phyloP scores from a whole-genome alignment of 176 grass and related monocot species.

The Phragmites australis region DNA sequence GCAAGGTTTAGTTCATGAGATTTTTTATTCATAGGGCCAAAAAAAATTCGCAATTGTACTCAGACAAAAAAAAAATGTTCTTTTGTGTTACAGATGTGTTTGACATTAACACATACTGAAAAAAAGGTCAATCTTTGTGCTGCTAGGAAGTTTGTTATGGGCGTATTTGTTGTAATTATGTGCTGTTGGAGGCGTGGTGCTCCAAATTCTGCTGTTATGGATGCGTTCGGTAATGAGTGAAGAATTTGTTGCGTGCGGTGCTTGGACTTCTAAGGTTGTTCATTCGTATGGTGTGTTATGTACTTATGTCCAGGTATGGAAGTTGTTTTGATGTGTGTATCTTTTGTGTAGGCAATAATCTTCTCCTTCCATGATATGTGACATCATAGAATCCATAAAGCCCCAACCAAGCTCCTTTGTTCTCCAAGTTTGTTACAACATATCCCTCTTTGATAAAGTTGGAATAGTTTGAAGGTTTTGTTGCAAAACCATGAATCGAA shows the following conservation, averaged over 20 bases:
- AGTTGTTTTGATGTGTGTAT: neutral
- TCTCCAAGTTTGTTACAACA: neutral
- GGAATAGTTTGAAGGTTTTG: neutral
- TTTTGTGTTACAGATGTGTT: neutral
- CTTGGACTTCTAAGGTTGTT: neutral
- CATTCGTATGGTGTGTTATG: constrained; percentile 23
- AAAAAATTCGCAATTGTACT: neutral
- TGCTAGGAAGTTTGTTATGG: neutral
- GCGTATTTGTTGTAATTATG: neutral
- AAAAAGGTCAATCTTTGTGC: neutral
- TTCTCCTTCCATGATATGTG: constrained; percentile 1
- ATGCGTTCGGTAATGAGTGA: neutral
- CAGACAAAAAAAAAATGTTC: neutral
- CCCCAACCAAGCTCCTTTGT: neutral
- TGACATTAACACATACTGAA: neutral
- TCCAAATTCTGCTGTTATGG: neutral
- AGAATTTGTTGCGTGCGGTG: neutral
- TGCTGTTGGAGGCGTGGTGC: neutral
- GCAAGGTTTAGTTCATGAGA: too few species aligned
- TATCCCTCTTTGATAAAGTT: neutral
- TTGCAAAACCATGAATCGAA: neutral
- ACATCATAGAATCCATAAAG: constrained; percentile 12
- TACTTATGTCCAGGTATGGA: neutral
- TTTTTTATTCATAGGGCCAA: neutral
- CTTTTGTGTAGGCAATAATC: neutral